Conservation (phyloP, 768 basidiomycete genomes). For the Clavaria fumosa region DNA sequence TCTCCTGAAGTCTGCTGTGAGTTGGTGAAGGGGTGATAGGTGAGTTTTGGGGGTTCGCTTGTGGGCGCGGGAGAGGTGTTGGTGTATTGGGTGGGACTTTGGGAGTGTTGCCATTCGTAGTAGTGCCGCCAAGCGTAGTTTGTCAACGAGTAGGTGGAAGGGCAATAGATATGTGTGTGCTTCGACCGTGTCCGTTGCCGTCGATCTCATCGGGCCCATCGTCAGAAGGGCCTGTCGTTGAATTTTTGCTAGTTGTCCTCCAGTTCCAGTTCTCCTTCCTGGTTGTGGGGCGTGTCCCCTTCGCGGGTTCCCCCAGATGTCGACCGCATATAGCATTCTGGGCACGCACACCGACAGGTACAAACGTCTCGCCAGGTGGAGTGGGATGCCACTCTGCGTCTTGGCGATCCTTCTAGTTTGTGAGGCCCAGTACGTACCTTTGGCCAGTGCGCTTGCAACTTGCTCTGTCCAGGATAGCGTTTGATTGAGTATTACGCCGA, state of each 20-base stretch:
- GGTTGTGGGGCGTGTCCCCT: background rate
- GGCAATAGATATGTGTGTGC: conserved; percentile 12
- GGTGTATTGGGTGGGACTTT: too few relatives aligned
- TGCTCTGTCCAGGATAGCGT: conserved; percentile 17
- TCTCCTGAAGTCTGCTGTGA: too few relatives aligned
- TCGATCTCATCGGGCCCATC: conserved; percentile 18
- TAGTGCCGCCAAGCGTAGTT: too few relatives aligned
- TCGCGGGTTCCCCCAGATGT: background rate
- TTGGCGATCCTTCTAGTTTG: conserved; percentile 7
- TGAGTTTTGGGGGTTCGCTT: too few relatives aligned
- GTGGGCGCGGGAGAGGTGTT: too few relatives aligned
- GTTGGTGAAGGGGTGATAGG: too few relatives aligned
- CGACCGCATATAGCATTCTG: background rate
- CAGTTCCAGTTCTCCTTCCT: too few relatives aligned
- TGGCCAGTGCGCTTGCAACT: conserved; percentile 9
- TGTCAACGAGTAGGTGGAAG: conserved; percentile 3
- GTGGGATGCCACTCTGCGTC: conserved; percentile 6
- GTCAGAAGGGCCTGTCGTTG: conserved; percentile 7
- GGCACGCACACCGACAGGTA: background rate
- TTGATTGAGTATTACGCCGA: conserved; percentile 14
- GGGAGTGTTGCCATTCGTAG: too few relatives aligned
- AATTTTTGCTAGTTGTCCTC: conserved; percentile 6
- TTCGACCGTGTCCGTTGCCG: conserved; percentile 11
- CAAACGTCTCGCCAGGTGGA: background rate
- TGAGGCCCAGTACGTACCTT: conserved; percentile 11